Evolutionary conservation across 192 early-diverging fungal species (phyloP).

Genomic region (Backusella liffmaniae): DNA sequence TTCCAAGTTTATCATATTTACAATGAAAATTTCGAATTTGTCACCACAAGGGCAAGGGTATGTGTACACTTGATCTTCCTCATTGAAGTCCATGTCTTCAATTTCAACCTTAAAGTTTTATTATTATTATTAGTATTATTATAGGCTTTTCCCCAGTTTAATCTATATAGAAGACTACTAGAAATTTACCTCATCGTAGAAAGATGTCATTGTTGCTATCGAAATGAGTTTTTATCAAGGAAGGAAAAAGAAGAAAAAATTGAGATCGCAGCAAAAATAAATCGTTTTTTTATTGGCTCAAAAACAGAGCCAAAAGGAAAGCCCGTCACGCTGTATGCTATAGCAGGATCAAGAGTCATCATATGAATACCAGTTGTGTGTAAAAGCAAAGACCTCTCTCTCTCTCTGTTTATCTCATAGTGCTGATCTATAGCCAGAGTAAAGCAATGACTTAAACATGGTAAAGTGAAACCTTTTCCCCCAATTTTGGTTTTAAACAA

Average conservation of each 20-base stretch:
- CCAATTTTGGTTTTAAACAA: background rate
- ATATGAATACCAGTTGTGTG: background rate
- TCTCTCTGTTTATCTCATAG: too few species aligned
- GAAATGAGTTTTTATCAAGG: background rate
- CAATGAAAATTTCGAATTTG: constrained; percentile 82
- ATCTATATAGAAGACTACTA: background rate
- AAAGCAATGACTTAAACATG: background rate
- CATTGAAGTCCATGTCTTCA: constrained; percentile 93
- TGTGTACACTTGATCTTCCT: constrained; percentile 75
- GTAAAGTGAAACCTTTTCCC: background rate
- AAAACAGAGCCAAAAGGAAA: background rate
- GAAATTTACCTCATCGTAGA: constrained; percentile 45
- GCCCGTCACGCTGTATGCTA: background rate
- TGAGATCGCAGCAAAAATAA: background rate
- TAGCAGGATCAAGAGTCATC: background rate
- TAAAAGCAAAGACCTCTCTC: too few species aligned
- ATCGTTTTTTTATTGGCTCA: background rate
- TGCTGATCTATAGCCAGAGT: background rate
- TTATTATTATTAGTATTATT: too few species aligned
- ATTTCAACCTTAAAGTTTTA: constrained; percentile 28
- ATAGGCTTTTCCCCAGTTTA: background rate
- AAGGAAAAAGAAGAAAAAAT: constrained; percentile 34
- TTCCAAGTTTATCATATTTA: constrained; percentile 23
- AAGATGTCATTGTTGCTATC: constrained; percentile 38
- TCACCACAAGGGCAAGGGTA: constrained; percentile 99